Percentiles rank a stretch among this genome's conserved stretches.
phyloP scores from a whole-genome alignment of 805 yeast genomes.

The Myxozyma kluyveri region DNA sequence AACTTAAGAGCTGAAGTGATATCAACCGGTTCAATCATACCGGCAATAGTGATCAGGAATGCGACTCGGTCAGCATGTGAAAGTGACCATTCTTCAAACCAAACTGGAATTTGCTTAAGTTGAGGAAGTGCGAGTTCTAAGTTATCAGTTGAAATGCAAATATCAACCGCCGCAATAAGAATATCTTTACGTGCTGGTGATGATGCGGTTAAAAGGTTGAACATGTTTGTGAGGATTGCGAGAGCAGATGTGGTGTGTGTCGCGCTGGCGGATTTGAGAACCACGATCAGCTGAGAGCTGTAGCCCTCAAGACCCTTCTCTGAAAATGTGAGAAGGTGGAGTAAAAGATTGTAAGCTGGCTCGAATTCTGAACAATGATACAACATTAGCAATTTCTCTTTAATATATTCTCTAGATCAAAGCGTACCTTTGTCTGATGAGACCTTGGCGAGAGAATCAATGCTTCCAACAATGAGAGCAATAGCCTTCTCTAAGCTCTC shows the following conservation, averaged over 20 bases:
- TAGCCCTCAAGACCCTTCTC: constrained; percentile 36
- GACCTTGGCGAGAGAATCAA: constrained; percentile 12
- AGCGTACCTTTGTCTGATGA: constrained; percentile 23
- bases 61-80: constrained; percentile 32
- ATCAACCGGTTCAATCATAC: constrained; percentile 22
- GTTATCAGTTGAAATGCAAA: constrained; percentile 39
- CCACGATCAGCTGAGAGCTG: constrained; percentile 35
- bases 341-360: constrained; percentile 41
- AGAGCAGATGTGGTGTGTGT: constrained; percentile 15
- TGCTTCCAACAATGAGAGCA: constrained; percentile 15
- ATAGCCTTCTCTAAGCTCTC: constrained; percentile 19
- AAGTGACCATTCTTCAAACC: constrained; percentile 42
- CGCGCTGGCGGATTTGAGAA: constrained; percentile 27
- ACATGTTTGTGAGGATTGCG: constrained; percentile 40
- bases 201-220: constrained; percentile 39
- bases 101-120: constrained; percentile 39
- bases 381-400: not conserved
- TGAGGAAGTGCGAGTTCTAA: constrained; percentile 39
- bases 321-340: constrained; percentile 39
- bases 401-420: no score
- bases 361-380: constrained; percentile 37
- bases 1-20: constrained; percentile 21
- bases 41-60: constrained; percentile 34
- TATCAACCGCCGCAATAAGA: constrained; percentile 37
- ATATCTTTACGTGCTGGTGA: constrained; percentile 37